These are phyloP conservation scores for Barnettozyma salicaria DNA, from an alignment of 805 yeast genomes.

Conservation along the genomic window DNA sequence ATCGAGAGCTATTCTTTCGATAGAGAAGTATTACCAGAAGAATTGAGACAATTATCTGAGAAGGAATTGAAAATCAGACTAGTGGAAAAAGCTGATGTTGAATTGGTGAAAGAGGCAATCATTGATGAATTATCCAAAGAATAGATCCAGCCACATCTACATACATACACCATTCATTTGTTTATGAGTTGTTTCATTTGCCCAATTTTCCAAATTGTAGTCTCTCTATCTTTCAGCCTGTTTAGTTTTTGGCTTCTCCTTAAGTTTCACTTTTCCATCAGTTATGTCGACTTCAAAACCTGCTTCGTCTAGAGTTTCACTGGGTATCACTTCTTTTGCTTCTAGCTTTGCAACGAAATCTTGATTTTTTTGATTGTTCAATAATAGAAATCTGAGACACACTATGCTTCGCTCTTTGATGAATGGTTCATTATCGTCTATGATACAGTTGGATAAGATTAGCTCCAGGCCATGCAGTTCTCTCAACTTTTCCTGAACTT, in stretches of 20 bases:
- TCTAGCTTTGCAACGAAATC: constrained; percentile 69
- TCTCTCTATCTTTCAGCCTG: constrained; percentile 1
- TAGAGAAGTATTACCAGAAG: constrained; percentile 81
- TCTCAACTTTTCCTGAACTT: constrained; percentile 64
- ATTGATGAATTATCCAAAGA: constrained; percentile 60
- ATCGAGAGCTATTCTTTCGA: constrained; percentile 79
- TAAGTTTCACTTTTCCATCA: constrained; percentile 63
- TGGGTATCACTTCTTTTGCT: constrained; percentile 59
- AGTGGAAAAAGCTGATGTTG: constrained; percentile 66
- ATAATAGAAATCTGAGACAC: constrained; percentile 64
- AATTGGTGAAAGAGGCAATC: constrained; percentile 68
- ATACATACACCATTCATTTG: not conserved
- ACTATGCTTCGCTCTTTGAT: constrained; percentile 80
- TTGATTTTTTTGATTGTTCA: constrained; percentile 65
- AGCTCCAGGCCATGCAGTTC: constrained; percentile 62
- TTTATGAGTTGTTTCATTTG: not conserved
- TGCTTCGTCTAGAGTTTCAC: constrained; percentile 54
- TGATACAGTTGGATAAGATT: constrained; percentile 71
- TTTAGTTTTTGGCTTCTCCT: constrained; percentile 25
- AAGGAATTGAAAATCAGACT: constrained; percentile 70
- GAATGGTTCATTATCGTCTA: constrained; percentile 85
- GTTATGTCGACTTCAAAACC: constrained; percentile 73
- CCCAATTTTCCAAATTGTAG: not conserved
- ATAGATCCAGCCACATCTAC: constrained; percentile 10
- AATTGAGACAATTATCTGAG: constrained; percentile 63